Conservation (phyloP, 306 rosid species). For the Dalbergia oliveri region DNA sequence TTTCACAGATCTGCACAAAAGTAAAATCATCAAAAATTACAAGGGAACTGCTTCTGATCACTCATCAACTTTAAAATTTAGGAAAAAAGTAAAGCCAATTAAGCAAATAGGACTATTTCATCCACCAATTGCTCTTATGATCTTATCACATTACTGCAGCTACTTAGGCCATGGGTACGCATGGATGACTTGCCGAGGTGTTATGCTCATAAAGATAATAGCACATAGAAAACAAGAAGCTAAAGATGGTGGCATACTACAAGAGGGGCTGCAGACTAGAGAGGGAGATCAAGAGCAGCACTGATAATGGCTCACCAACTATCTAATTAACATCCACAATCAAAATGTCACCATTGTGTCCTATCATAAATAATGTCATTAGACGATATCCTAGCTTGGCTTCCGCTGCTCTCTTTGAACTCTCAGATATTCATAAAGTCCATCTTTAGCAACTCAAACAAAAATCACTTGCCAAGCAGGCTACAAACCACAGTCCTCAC, state of each 20-base stretch:
- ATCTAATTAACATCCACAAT: constrained; percentile 1
- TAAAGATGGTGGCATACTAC: neutral
- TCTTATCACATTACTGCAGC: neutral
- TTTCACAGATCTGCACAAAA: constrained; percentile 73
- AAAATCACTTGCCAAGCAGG: neutral
- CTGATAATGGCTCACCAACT: neutral
- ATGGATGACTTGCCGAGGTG: neutral
- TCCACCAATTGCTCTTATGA: neutral
- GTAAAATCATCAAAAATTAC: constrained; percentile 33
- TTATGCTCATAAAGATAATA: neutral
- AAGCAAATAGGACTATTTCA: constrained; percentile 13
- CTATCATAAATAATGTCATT: neutral
- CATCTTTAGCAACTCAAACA: neutral
- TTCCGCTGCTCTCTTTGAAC: neutral
- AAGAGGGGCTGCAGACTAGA: neutral
- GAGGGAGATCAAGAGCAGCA: neutral
- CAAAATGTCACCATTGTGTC: neutral
- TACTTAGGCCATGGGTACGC: neutral
- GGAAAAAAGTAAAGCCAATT: neutral
- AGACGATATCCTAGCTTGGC: neutral
- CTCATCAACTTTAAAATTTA: constrained; percentile 5
- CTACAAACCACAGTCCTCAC: neutral
- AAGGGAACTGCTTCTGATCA: constrained; percentile 16
- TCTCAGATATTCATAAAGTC: neutral
- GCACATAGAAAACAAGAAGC: neutral